Evolutionary conservation across 2,329 filamentous ascomycete genomes (phyloP), one percentile per base, ranked within the genome.

Genomic region (Incumbomyces delicatus): DNA sequence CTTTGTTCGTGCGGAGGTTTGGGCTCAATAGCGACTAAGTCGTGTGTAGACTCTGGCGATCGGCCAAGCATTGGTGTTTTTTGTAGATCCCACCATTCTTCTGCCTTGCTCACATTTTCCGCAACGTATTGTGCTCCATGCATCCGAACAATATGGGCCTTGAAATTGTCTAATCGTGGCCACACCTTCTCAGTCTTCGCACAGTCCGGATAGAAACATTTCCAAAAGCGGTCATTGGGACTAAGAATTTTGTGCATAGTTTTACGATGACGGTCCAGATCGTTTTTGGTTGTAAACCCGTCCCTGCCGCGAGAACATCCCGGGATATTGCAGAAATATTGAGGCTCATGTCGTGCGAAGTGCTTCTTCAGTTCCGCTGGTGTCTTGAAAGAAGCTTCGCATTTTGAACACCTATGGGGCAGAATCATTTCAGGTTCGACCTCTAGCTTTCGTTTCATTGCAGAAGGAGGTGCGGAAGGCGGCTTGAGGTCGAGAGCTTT

Each of bases 81-180:
- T 27, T 45, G 42, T 30, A 34, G 7, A 30, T 45, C 42, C 42
- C 42, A 45, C 42, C 42, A 45, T 31, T 45, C 42, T 30, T 45
- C 42, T 10, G 42, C 42, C 38, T 34, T 45, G 6, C 10, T 45
- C 2, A 45, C 42, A 30, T 45, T 45, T n/a, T 45, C 42, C n/a
- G 33, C 14, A 22, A 45, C 42, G 42, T 47, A 40, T 34, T 47
- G 36, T 30, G 36, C 31, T 31, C 42, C 42, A 61, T 95, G 88
- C 57, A 86, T 78, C 10, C 82, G 76, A 41, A 68, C 71, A 38
- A 94, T 72, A 60, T 95, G 89, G 31, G 83, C 79, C 50, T 81
- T 81, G 62, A 95, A 95, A 59, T 95, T 95, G 63, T 95, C 89
- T 42, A 81, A 71, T 17, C 89, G 77, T 1, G 84, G 83, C 86